Percentiles rank a stretch among this genome's conserved stretches.
These are phyloP conservation scores for Leishmania aethiopica DNA, from an alignment of 208 protist genomes.

Conservation along the genomic window DNA sequence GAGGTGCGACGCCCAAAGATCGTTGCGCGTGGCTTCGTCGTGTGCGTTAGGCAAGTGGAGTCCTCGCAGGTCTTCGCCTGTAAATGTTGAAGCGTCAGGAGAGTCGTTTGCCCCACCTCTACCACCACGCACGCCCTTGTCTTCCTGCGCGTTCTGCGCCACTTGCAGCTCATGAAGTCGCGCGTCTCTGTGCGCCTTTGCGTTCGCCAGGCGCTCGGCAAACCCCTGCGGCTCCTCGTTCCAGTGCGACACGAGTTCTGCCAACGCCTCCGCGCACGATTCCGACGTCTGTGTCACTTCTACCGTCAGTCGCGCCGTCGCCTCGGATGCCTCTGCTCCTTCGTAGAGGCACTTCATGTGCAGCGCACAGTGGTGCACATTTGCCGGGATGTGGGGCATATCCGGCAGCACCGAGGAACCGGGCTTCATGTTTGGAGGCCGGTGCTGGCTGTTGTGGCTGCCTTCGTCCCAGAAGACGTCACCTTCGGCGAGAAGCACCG, in stretches of 20 bases:
- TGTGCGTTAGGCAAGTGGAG: constrained; percentile 14
- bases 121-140: constrained; percentile 11
- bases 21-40: constrained; percentile 15
- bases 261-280: constrained; percentile 27
- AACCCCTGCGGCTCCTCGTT: constrained; percentile 28
- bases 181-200: constrained; percentile 12
- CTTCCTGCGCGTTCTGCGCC: constrained; percentile 24
- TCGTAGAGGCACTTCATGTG: constrained; percentile 28
- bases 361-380: constrained; percentile 25
- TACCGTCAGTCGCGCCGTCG: constrained; percentile 15
- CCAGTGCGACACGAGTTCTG: constrained; percentile 32
- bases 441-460: constrained; percentile 38
- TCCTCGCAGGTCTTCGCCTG: constrained; percentile 15
- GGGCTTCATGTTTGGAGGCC: constrained; percentile 10
- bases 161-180: constrained; percentile 18
- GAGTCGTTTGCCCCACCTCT: too few relatives aligned
- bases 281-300: constrained; percentile 27
- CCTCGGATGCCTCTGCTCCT: not conserved
- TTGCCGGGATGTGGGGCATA: constrained; percentile 15
- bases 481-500: constrained; percentile 40
- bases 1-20: constrained; percentile 11
- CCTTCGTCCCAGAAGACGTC: constrained; percentile 62
- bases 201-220: constrained; percentile 9
- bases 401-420: not conserved
- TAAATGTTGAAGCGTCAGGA: not conserved